Evolutionary conservation across 1,284 basidiomycete species (phyloP).

Genomic region (Tilletia walkeri): DNA sequence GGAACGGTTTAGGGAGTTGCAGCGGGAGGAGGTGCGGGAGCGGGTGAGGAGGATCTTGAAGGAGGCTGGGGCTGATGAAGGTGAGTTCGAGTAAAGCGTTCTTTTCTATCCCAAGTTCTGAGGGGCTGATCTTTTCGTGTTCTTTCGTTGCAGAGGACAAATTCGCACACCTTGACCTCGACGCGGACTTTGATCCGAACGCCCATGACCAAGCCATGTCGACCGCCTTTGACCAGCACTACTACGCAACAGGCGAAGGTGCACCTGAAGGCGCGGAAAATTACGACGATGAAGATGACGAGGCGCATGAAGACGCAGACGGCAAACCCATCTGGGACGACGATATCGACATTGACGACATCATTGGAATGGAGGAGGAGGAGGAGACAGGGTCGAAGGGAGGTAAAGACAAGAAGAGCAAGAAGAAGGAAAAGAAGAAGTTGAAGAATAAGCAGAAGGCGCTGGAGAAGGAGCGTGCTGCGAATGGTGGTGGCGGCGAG

Average conservation of each 20-base stretch:
- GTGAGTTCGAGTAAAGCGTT: no score
- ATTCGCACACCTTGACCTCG: constrained; percentile 44
- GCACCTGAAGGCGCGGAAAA: constrained; percentile 10
- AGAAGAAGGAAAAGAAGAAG: constrained; percentile 73
- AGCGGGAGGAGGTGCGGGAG: constrained; percentile 48
- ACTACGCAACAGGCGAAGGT: constrained; percentile 31
- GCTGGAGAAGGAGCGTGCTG: constrained; percentile 34
- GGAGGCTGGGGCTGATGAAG: constrained; percentile 38
- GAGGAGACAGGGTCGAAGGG: constrained; percentile 59
- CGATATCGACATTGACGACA: constrained; percentile 76
- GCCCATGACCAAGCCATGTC: constrained; percentile 51
- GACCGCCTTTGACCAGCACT: constrained; percentile 44
- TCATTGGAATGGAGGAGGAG: constrained; percentile 60
- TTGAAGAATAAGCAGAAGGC: constrained; percentile 35
- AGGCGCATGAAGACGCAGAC: constrained; percentile 57
- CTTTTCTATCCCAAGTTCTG: no score
- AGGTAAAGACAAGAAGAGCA: constrained; percentile 63
- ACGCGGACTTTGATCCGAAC: constrained; percentile 52
- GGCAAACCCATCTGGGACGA: constrained; percentile 83
- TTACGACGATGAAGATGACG: constrained; percentile 28
- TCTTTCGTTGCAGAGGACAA: constrained; percentile 24
- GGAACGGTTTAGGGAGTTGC: constrained; percentile 42
- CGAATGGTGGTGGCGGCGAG: constrained; percentile 30
- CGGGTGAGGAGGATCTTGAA: constrained; percentile 43
- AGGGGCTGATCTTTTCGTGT: no score